These are phyloP conservation scores for Suillus subaureus DNA, from an alignment of 768 basidiomycete genomes.

Conservation along the genomic window DNA sequence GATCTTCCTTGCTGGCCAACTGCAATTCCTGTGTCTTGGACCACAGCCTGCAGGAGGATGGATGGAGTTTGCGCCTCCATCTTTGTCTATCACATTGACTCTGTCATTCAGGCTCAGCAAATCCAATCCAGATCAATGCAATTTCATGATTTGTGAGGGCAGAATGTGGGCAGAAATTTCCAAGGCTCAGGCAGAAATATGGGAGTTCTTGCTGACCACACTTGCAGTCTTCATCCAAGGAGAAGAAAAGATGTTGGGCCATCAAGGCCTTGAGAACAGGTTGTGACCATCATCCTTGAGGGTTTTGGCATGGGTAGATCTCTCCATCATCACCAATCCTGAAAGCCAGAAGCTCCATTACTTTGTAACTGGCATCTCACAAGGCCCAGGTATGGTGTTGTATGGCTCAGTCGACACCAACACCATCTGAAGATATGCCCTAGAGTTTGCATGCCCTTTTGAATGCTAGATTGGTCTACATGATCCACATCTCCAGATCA, in stretches of 20 bases:
- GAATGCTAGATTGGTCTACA: background rate
- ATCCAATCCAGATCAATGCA: background rate
- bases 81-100: background rate
- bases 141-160: background rate
- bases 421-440: background rate
- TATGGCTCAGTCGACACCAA: background rate
- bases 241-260: background rate
- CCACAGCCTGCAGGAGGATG: background rate
- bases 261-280: accelerated
- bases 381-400: background rate
- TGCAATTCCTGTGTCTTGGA: background rate
- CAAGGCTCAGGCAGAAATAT: background rate
- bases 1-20: background rate
- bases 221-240: background rate
- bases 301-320: background rate
- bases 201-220: background rate
- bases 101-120: background rate
- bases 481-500: background rate
- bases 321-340: background rate
- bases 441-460: background rate
- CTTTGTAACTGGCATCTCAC: background rate
- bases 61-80: background rate
- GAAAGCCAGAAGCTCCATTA: background rate
- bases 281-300: background rate
- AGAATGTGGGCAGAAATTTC: background rate